Evolutionary conservation across 768 basidiomycete genomes (phyloP).

Genomic region (Podaxis carcinomalis): DNA sequence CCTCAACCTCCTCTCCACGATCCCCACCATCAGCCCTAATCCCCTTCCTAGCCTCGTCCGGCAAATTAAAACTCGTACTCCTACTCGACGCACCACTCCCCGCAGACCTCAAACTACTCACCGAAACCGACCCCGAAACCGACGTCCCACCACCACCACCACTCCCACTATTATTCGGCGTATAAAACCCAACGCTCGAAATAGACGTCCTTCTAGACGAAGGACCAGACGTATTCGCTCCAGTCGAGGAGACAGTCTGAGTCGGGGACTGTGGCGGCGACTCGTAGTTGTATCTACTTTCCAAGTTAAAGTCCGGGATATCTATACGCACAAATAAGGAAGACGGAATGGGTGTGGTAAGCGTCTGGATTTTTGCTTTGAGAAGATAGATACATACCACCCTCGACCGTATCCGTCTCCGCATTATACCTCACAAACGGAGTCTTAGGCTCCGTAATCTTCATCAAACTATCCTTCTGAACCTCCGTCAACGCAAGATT

Average conservation of each 20-base stretch:
- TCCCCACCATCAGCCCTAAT: constrained; percentile 55
- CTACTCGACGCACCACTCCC: constrained; percentile 64
- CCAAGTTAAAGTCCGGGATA: constrained; percentile 76
- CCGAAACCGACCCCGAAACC: constrained; percentile 37
- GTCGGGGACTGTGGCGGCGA: constrained; percentile 28
- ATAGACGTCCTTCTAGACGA: constrained; percentile 75
- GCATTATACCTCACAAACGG: constrained; percentile 92
- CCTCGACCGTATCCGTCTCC: constrained; percentile 79
- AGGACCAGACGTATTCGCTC: constrained; percentile 57
- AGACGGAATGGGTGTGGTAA: not conserved
- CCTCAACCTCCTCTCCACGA: constrained; percentile 65
- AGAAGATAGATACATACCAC: constrained; percentile 47
- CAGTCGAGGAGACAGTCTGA: constrained; percentile 49
- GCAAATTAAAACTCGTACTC: constrained; percentile 82
- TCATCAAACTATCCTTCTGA: constrained; percentile 95
- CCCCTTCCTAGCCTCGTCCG: constrained; percentile 60
- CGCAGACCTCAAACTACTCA: constrained; percentile 35
- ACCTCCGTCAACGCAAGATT: constrained; percentile 91
- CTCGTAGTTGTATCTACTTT: constrained; percentile 29
- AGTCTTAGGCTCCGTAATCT: constrained; percentile 97
- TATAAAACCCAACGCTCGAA: constrained; percentile 42
- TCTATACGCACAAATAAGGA: constrained; percentile 38
- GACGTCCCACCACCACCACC: constrained; percentile 38
- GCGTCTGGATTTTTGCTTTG: not conserved
- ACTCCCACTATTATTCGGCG: not conserved